Evolutionary conservation across 805 yeast species (phyloP), one percentile per base, ranked within the genome.

Genomic region (Brettanomyces sp.): DNA sequence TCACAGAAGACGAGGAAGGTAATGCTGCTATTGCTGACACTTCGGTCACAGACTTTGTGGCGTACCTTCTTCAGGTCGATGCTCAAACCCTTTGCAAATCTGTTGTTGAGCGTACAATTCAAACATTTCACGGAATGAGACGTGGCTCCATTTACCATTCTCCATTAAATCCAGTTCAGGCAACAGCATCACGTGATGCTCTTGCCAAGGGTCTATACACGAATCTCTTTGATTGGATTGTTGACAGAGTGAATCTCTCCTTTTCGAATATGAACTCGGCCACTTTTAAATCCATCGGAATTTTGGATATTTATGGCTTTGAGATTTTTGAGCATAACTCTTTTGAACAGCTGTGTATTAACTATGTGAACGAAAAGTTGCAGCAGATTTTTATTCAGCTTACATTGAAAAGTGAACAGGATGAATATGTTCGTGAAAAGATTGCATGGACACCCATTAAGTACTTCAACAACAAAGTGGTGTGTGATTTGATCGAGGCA

Each of bases 381-480:
- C 97, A 90, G 69, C 99, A 91, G 64, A 93, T 91, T 60, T 93
- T 93, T 59, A 93, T 93, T 62, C 95, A 93, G 64, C 74, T 93
- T 59, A 93, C 99, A 2, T 74, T 93, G 59, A 93, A 93, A 67
- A 85, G 97, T 0, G 99, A 93, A 67, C 99, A 93, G 69, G 99
- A 93, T 53, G 98, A 93, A 62, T 93, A 93, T 58, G 93, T 88
- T 34, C 83, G 85, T 55, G 99, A 93, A 65, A 85, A 88, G 66
- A 93, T 93, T 63, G 77, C 87, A 63, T 93, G 99, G 99, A 87
- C 95, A 11, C 98, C 98, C 22, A 93, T 93, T 58, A 85, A 93
- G 52, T 93, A 89, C 65, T 93, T 93, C 70, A 93, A 93, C 67
- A 93, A 93, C 68, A 82, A 91, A 66, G 83, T 93, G 54, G 99